Percentiles rank a stretch among this genome's conserved stretches.
Evolutionary conservation across 2,329 filamentous ascomycete genomes (phyloP).

Genomic region (Ascocoryne sarcoides): DNA sequence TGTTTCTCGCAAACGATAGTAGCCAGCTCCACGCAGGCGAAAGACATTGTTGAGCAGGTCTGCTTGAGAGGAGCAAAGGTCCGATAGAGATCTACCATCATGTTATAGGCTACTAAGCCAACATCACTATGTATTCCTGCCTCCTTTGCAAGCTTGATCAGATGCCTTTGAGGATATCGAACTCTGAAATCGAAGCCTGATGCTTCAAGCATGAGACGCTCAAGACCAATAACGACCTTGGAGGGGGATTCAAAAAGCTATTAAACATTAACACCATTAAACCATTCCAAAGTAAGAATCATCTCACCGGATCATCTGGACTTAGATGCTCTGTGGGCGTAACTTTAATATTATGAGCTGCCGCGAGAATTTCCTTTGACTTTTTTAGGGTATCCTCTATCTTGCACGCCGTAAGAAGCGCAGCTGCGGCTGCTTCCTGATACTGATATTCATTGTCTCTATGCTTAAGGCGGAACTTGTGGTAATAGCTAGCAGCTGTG

Average conservation of each 20-base stretch:
- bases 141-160: slow-evolving; percentile 65
- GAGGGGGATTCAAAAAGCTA: slow-evolving; percentile 73
- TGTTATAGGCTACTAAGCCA: slow-evolving; percentile 63
- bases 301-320: slow-evolving; percentile 69
- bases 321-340: slow-evolving; percentile 55
- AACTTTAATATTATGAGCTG: slow-evolving; percentile 73
- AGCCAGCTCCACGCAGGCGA: slow-evolving; percentile 74
- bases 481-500: slow-evolving; percentile 85
- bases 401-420: slow-evolving; percentile 89
- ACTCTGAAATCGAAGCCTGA: slow-evolving; percentile 91
- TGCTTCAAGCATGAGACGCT: slow-evolving; percentile 86
- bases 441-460: slow-evolving; percentile 80
- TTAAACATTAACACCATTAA: slow-evolving; percentile 1
- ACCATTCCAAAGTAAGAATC: background rate
- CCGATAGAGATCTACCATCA: slow-evolving; percentile 83
- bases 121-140: slow-evolving; percentile 41
- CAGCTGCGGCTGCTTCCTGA: slow-evolving; percentile 77
- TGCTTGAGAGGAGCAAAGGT: slow-evolving; percentile 91
- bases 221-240: slow-evolving; percentile 77
- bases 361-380: slow-evolving; percentile 84
- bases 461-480: slow-evolving; percentile 83
- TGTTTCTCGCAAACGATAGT: slow-evolving; percentile 55
- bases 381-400: slow-evolving; percentile 98
- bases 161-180: slow-evolving; percentile 74
- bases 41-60: slow-evolving; percentile 73